Evolutionary conservation across 768 basidiomycete genomes (phyloP).

Genomic region (Porpolomopsis calyptriformis): DNA sequence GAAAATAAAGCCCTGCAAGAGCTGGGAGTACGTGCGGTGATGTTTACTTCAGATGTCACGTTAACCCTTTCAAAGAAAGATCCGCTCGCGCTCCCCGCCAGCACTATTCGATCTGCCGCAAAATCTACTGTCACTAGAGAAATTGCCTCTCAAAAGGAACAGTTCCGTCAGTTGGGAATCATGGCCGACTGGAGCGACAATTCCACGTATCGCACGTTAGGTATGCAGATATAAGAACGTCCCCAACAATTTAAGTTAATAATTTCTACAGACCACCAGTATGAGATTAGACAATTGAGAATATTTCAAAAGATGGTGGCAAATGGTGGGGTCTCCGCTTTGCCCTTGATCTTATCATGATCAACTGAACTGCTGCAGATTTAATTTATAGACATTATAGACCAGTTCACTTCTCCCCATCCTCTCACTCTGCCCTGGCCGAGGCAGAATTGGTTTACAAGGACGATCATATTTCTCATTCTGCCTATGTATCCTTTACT

Average conservation of each 20-base stretch:
- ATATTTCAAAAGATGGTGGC: slow-evolving; percentile 85
- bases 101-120: slow-evolving; percentile 60
- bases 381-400: slow-evolving; percentile 79
- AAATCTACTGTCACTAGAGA: slow-evolving; percentile 61
- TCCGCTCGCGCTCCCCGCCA: slow-evolving; percentile 42
- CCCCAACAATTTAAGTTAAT: neutral
- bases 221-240: slow-evolving; percentile 28
- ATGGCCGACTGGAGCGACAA: slow-evolving; percentile 82
- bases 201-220: slow-evolving; percentile 78
- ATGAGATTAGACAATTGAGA: slow-evolving; percentile 78
- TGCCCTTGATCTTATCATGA: neutral
- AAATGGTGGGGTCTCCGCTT: slow-evolving; percentile 38
- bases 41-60: neutral
- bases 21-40: slow-evolving; percentile 41
- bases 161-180: slow-evolving; percentile 74
- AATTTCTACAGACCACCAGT: slow-evolving; percentile 54
- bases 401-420: slow-evolving; percentile 92
- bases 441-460: slow-evolving; percentile 90
- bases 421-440: slow-evolving; percentile 85
- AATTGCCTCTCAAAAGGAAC: slow-evolving; percentile 62
- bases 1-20: slow-evolving; percentile 86
- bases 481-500: slow-evolving; percentile 75
- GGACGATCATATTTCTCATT: slow-evolving; percentile 80
- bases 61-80: slow-evolving; percentile 34
- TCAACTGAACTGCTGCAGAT: slow-evolving; percentile 31